Percentiles rank a stretch among this genome's conserved stretches.
phyloP scores from a whole-genome alignment of 2,329 filamentous ascomycete species.

The Ceratocystis alfenasii region DNA sequence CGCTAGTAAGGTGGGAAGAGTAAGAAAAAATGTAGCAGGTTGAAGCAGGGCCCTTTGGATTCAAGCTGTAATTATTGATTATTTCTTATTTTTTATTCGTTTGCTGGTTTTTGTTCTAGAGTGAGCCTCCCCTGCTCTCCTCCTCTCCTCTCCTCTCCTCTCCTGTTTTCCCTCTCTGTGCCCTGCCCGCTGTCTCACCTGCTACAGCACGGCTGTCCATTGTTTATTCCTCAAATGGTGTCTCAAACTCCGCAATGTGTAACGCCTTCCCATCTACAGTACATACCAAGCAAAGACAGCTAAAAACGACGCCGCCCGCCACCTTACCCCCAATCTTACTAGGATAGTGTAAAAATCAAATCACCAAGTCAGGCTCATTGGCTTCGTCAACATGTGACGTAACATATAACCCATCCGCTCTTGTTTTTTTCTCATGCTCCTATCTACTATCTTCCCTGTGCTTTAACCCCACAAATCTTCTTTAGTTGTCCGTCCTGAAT shows the following conservation, averaged over 20 bases:
- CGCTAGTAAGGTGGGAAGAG: too few relatives aligned
- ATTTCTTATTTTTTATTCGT: not conserved
- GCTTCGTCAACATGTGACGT: not conserved
- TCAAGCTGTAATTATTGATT: not conserved
- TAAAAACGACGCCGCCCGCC: too few relatives aligned
- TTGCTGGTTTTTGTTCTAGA: not conserved
- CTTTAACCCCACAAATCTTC: not conserved
- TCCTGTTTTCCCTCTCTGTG: not conserved
- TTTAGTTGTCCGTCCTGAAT: constrained; percentile 10
- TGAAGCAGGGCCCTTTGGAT: not conserved
- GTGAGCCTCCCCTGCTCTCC: not conserved
- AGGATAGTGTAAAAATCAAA: too few relatives aligned
- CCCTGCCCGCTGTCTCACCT: not conserved
- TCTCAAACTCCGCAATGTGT: not conserved
- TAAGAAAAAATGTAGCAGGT: too few relatives aligned
- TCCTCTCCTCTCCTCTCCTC: not conserved
- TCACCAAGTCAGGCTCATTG: too few relatives aligned
- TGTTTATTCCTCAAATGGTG: not conserved
- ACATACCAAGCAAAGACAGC: too few relatives aligned
- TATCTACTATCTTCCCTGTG: not conserved
- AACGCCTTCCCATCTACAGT: too few relatives aligned
- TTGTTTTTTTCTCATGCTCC: not conserved
- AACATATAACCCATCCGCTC: not conserved
- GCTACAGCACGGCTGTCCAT: not conserved
- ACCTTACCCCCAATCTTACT: too few relatives aligned